Percentiles rank a stretch among this genome's conserved stretches.
Evolutionary conservation across 2,329 filamentous ascomycete species (phyloP).

Genomic region (Sporothrix inflata): DNA sequence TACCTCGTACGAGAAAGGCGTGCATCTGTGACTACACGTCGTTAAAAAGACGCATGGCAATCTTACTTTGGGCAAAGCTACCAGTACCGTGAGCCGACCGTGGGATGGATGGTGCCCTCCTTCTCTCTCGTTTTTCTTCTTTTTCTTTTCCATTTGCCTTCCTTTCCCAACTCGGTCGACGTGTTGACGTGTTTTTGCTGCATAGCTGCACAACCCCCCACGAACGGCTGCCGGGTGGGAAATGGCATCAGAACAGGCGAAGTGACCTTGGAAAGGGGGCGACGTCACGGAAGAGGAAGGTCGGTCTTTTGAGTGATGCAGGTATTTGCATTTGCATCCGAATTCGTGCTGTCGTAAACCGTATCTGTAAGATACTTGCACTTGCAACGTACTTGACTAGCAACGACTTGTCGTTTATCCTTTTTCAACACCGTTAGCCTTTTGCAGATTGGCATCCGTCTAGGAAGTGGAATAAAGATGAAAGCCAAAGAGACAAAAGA

Average conservation of each 20-base stretch:
- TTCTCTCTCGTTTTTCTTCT: not conserved
- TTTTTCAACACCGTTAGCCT: not conserved
- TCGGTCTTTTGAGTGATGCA: not conserved
- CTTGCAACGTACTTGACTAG: not conserved
- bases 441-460: not conserved
- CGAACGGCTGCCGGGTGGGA: slow-evolving; percentile 14
- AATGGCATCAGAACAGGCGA: not conserved
- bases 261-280: slow-evolving; percentile 13
- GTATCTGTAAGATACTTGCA: not conserved
- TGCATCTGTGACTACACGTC: not conserved
- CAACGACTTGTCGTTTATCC: not conserved
- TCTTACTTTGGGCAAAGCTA: not conserved
- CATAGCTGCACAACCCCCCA: slow-evolving; percentile 5
- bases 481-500: too few relatives aligned
- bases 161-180: not conserved
- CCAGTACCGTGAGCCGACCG: not conserved
- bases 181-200: slow-evolving; percentile 1
- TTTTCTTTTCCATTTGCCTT: not conserved
- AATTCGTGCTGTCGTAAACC: not conserved
- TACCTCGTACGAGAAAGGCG: not conserved
- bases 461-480: not conserved
- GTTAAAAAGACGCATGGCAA: not conserved
- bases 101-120: not conserved
- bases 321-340: not conserved
- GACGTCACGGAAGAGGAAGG: slow-evolving; percentile 20